Conservation (phyloP, 768 basidiomycete genomes). For the Phanerodontia chrysosporium region DNA sequence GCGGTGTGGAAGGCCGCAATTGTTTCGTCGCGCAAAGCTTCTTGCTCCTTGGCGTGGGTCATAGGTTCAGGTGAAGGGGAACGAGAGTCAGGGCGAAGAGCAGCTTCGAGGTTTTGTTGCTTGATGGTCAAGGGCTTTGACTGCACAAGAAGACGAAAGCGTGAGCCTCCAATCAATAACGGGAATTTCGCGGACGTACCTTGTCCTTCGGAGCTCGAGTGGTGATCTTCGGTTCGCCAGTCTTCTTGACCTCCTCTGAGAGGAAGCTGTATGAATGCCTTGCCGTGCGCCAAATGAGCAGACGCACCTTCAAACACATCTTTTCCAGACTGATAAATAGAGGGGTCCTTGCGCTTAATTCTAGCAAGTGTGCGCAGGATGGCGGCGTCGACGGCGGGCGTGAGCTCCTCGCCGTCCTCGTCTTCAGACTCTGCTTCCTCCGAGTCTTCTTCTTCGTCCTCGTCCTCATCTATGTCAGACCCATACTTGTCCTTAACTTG, state of each 20-base stretch:
- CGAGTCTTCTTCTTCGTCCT: slow-evolving; percentile 54
- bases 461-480: slow-evolving; percentile 58
- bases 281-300: not conserved
- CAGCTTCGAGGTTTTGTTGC: slow-evolving; percentile 65
- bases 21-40: slow-evolving; percentile 70
- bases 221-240: slow-evolving; percentile 30
- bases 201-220: slow-evolving; percentile 41
- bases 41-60: slow-evolving; percentile 80
- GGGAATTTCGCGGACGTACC: slow-evolving; percentile 28
- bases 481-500: slow-evolving; percentile 90
- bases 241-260: slow-evolving; percentile 63
- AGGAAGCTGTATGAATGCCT: not conserved
- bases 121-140: slow-evolving; percentile 71
- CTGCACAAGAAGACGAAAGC: slow-evolving; percentile 26
- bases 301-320: slow-evolving; percentile 76
- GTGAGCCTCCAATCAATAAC: not conserved
- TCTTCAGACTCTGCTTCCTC: slow-evolving; percentile 85
- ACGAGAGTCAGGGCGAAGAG: slow-evolving; percentile 47
- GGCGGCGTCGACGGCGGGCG: slow-evolving; percentile 89
- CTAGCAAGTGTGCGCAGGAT: slow-evolving; percentile 86
- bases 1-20: slow-evolving; percentile 75
- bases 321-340: slow-evolving; percentile 70
- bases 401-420: slow-evolving; percentile 92
- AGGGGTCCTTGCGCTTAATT: slow-evolving; percentile 79
- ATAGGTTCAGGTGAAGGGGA: slow-evolving; percentile 47